A percentile compares a stretch with the other conserved stretches of the same genome.
Evolutionary conservation across 192 early-diverging fungal species (phyloP).

Genomic region (Bifiguratus adelaidae): DNA sequence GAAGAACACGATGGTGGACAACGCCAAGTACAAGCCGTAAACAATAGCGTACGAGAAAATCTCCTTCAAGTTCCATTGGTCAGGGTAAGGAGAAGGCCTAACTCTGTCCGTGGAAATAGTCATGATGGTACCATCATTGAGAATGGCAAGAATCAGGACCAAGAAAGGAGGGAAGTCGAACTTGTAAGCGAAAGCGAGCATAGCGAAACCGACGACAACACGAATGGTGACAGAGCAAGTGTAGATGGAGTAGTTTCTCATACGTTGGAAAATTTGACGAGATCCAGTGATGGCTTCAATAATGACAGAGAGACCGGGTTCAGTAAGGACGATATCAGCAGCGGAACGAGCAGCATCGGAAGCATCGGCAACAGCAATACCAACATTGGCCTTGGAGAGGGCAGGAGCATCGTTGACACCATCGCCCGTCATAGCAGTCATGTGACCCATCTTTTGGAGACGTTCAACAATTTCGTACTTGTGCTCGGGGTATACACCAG

Average conservation of each 20-base stretch:
- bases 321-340: conserved; percentile 67
- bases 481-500: conserved; percentile 55
- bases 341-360: conserved; percentile 70
- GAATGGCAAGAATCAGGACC: conserved; percentile 79
- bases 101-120: conserved; percentile 85
- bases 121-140: conserved; percentile 90
- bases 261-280: conserved; percentile 93
- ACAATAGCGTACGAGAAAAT: conserved; percentile 78
- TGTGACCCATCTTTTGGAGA: conserved; percentile 51
- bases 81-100: conserved; percentile 64
- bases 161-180: conserved; percentile 79
- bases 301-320: conserved; percentile 72
- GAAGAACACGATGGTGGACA: conserved; percentile 69
- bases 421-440: conserved; percentile 67
- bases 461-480: conserved; percentile 61
- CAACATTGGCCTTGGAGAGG: conserved; percentile 62
- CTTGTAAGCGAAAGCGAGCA: conserved; percentile 64
- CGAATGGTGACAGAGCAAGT: conserved; percentile 83
- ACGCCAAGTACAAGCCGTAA: conserved; percentile 73
- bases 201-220: conserved; percentile 60
- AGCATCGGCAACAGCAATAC: conserved; percentile 61
- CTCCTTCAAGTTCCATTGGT: conserved; percentile 85
- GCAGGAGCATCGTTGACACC: conserved; percentile 69
- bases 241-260: conserved; percentile 87
- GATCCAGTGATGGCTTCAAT: conserved; percentile 88